A percentile compares a stretch with the other conserved stretches of the same genome.
Conservation (phyloP, 805 yeast species). For the Hanseniaspora meyeri region DNA sequence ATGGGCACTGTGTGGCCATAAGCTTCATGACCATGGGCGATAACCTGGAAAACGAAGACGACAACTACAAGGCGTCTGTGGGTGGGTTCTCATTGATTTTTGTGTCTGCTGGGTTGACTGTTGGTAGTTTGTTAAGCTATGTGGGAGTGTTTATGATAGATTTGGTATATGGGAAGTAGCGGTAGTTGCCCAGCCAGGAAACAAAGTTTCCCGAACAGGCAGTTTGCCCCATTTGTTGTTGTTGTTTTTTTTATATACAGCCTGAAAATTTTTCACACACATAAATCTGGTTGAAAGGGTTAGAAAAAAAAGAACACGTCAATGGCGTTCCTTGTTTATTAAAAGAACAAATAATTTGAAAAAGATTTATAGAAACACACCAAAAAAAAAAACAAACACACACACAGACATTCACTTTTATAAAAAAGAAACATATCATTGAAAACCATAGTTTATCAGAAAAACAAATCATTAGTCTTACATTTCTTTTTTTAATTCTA, state of each 20-base stretch:
- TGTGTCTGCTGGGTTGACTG: conserved; percentile 62
- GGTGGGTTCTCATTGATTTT: conserved; percentile 84
- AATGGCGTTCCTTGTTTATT: neutral
- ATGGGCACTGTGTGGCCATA: conserved; percentile 73
- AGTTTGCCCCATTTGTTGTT: too few species aligned
- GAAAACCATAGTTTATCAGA: too few species aligned
- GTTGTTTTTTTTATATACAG: neutral
- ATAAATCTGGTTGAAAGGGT: too few species aligned
- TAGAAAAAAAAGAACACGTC: conserved; percentile 3
- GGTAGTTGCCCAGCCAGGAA: neutral
- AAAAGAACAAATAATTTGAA: too few species aligned
- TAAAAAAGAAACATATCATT: too few species aligned
- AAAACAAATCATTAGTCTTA: too few species aligned
- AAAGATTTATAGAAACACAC: too few species aligned
- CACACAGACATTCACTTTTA: too few species aligned
- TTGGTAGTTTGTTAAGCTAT: conserved; percentile 70
- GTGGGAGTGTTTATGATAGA: conserved; percentile 35
- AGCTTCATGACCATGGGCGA: conserved; percentile 66
- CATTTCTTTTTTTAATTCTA: too few species aligned
- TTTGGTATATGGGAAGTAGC: neutral
- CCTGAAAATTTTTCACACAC: neutral
- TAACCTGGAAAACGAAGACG: conserved; percentile 37
- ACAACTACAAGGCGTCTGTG: conserved; percentile 73
- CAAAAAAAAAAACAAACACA: too few species aligned
- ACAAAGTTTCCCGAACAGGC: neutral